A percentile compares a stretch with the other conserved stretches of the same genome.
Evolutionary conservation across 345 rosid genomes (phyloP).

Genomic region (Populus nigra): DNA sequence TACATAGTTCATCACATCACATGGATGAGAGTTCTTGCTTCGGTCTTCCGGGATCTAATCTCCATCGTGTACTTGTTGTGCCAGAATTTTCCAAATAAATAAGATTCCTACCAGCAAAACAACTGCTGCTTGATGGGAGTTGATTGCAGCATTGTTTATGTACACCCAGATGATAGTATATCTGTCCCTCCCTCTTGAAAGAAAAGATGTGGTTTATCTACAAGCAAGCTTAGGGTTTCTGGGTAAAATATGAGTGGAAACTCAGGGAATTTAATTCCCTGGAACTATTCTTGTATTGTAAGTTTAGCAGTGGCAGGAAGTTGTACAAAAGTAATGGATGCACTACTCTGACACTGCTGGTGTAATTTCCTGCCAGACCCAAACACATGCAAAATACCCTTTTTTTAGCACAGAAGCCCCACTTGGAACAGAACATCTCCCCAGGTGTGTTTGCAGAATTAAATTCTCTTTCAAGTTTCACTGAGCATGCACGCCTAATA

Average conservation of each 20-base stretch:
- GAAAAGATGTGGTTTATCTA: not conserved
- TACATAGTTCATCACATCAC: not conserved
- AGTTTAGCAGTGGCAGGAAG: constrained; percentile 33
- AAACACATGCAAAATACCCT: constrained; percentile 40
- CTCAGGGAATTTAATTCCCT: constrained; percentile 24
- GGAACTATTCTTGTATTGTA: constrained; percentile 35
- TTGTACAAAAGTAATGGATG: constrained; percentile 25
- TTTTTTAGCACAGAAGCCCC: constrained; percentile 30
- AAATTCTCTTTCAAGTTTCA: constrained; percentile 9
- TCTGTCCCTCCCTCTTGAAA: not conserved
- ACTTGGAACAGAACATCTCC: constrained; percentile 17
- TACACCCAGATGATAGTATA: not conserved
- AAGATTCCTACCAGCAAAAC: not conserved
- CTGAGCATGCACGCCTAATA: not conserved
- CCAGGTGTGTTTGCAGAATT: constrained; percentile 10
- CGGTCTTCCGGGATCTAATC: not conserved
- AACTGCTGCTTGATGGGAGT: not conserved
- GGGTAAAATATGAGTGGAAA: not conserved
- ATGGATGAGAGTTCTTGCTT: not conserved
- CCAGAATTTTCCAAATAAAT: not conserved
- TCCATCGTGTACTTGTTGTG: not conserved
- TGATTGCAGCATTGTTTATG: not conserved
- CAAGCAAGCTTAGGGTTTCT: not conserved
- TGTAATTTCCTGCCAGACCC: constrained; percentile 32
- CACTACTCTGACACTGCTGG: constrained; percentile 21